Evolutionary conservation across 208 protist genomes (phyloP), one percentile per base, ranked within the genome.

Genomic region (Trypanosoma scelopori): DNA sequence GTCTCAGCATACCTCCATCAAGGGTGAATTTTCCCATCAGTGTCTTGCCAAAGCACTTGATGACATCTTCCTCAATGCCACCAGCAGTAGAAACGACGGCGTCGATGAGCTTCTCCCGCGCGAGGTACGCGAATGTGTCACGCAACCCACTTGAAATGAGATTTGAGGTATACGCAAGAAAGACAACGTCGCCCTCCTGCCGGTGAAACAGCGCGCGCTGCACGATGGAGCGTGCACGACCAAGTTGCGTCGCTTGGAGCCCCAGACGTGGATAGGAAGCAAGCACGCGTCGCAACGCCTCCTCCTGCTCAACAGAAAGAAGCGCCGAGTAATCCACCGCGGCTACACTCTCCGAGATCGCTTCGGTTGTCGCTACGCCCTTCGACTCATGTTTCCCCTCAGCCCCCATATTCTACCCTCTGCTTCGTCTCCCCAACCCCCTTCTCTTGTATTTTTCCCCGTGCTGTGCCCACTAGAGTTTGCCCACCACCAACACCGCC

Each of bases 1-100:
- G 52, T 13, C 96, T 84, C 50, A 99, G 86, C 30, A 85, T 67
- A 11, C 77, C 69, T 39, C 98, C 98, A 55, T 97, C 72, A 0
- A 99, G 65, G 18, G 58, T 55, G 75, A 99, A 99, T 25, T 94
- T 76, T 15, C 98, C 98, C 0, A 99, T 18, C 53, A 97, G 84
- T 12, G 98, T 99, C 23, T 85, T 85, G 23, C 94, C 96, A 16
- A 99, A 69, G 78, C 97, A 99, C 82, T 99, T 99, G 64, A 99
- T 99, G 25, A 99, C 92, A 72, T 99, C 99, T 79, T 99, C 99
- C 74, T 99, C 99, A 32, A 99, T 78, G 30, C 98, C 99, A 28
- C 99, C 99, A 1, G 97, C 98, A 22, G 99, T 98, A 5, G 98
- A 93, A 27, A 99, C 97, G 52, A 99, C 84, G n/a, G 74, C 87